Evolutionary conservation across 371 early-diverging fungal species (phyloP).

Genomic region (Zychaea mexicana): DNA sequence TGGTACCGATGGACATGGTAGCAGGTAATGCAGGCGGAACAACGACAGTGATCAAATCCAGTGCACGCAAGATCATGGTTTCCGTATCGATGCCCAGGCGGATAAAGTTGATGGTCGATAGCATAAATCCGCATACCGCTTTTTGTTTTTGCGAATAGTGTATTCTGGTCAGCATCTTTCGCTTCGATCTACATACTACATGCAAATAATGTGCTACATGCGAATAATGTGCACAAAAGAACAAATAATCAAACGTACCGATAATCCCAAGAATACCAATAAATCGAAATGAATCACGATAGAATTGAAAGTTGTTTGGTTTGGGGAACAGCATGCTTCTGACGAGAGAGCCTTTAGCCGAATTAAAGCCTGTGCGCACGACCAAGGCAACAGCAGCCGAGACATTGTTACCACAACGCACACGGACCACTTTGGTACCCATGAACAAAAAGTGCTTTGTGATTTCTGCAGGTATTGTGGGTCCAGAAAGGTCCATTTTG

Average conservation of each 20-base stretch:
- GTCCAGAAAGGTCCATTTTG: constrained; percentile 71
- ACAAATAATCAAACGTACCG: constrained; percentile 30
- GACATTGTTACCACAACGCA: constrained; percentile 51
- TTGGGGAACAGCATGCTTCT: constrained; percentile 96
- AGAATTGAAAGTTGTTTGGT: constrained; percentile 93
- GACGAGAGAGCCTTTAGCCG: constrained; percentile 95
- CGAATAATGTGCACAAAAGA: background rate
- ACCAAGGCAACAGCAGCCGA: constrained; percentile 79
- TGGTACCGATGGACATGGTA: constrained; percentile 95
- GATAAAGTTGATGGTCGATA: constrained; percentile 86
- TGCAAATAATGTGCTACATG: background rate
- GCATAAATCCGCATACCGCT: constrained; percentile 80
- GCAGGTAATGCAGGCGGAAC: constrained; percentile 98
- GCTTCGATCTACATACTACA: too few relatives aligned
- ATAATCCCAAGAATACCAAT: constrained; percentile 88
- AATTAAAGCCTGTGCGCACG: constrained; percentile 95
- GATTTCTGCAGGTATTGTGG: constrained; percentile 72
- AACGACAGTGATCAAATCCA: constrained; percentile 94
- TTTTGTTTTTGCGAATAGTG: too few relatives aligned
- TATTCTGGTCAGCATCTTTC: too few relatives aligned
- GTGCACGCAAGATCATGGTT: constrained; percentile 82
- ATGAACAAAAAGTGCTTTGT: constrained; percentile 85
- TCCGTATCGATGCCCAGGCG: constrained; percentile 68
- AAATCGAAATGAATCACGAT: constrained; percentile 94
- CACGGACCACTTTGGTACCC: constrained; percentile 93